Evolutionary conservation across 2,329 filamentous ascomycete species (phyloP).

Genomic region (Didymella arachidicola): DNA sequence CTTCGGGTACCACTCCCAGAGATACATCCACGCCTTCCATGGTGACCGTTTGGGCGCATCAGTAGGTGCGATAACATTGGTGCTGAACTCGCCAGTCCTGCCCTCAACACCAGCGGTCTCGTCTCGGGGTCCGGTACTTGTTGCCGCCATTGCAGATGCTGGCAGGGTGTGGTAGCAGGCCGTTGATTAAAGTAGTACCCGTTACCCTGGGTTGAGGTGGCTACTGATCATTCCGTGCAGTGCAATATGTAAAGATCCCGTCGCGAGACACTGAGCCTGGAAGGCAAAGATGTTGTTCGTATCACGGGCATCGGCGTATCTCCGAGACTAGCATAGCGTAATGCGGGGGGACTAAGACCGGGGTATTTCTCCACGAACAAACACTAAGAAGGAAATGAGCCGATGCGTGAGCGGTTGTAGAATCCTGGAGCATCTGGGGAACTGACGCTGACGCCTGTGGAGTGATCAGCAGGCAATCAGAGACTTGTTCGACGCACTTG

Average conservation of each 20-base stretch:
- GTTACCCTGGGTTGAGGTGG: conserved; percentile 12
- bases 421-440: conserved; percentile 6
- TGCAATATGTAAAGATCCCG: conserved; percentile 36
- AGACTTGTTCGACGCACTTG: neutral
- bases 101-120: conserved; percentile 31
- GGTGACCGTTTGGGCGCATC: conserved; percentile 48
- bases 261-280: conserved; percentile 23
- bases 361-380: conserved; percentile 29
- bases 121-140: conserved; percentile 31
- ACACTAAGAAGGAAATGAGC: conserved; percentile 15
- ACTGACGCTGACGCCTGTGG: neutral
- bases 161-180: conserved; percentile 5
- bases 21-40: conserved; percentile 51
- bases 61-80: conserved; percentile 42
- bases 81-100: conserved; percentile 34
- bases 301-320: conserved; percentile 39
- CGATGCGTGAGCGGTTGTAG: conserved; percentile 14
- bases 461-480: neutral
- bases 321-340: conserved; percentile 24
- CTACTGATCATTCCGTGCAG: conserved; percentile 20
- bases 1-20: conserved; percentile 51
- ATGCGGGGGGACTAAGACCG: conserved; percentile 33
- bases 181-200: conserved; percentile 14
- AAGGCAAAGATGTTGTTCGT: conserved; percentile 21
- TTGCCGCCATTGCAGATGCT: conserved; percentile 25